Conservation (phyloP, 2,329 filamentous ascomycete species). For the Cladophialophora chaetospira region DNA sequence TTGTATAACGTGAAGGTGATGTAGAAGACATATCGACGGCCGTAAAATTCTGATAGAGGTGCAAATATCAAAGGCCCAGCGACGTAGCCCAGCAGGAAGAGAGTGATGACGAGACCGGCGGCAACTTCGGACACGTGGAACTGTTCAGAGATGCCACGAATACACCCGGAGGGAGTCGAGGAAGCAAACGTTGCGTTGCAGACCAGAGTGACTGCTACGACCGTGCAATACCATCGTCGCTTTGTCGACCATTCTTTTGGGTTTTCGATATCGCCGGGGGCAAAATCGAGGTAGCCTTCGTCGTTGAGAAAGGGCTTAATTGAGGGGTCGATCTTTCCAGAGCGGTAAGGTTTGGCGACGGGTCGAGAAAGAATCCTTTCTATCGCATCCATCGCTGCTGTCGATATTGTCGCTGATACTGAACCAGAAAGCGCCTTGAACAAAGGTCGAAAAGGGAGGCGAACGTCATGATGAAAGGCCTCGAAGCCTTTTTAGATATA, state of each 20-base stretch:
- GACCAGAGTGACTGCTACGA: conserved; percentile 47
- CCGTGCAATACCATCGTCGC: conserved; percentile 47
- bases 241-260: conserved; percentile 44
- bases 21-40: conserved; percentile 58
- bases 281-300: conserved; percentile 55
- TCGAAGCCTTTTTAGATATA: neutral
- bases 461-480: neutral
- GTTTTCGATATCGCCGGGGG: conserved; percentile 51
- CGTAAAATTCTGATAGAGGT: conserved; percentile 66
- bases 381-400: conserved; percentile 49
- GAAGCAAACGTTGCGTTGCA: conserved; percentile 60
- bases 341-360: conserved; percentile 57
- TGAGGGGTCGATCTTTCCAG: conserved; percentile 41
- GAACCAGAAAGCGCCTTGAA: neutral
- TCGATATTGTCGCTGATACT: conserved; percentile 36
- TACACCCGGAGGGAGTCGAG: conserved; percentile 43
- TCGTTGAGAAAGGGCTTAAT: conserved; percentile 50
- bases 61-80: conserved; percentile 65
- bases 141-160: conserved; percentile 45
- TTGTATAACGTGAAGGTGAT: conserved; percentile 43
- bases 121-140: conserved; percentile 53
- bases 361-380: conserved; percentile 53
- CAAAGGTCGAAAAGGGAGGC: neutral
- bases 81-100: conserved; percentile 66
- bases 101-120: conserved; percentile 61